phyloP scores from a whole-genome alignment of 805 yeast genomes.

The Myxozyma neotropica region DNA sequence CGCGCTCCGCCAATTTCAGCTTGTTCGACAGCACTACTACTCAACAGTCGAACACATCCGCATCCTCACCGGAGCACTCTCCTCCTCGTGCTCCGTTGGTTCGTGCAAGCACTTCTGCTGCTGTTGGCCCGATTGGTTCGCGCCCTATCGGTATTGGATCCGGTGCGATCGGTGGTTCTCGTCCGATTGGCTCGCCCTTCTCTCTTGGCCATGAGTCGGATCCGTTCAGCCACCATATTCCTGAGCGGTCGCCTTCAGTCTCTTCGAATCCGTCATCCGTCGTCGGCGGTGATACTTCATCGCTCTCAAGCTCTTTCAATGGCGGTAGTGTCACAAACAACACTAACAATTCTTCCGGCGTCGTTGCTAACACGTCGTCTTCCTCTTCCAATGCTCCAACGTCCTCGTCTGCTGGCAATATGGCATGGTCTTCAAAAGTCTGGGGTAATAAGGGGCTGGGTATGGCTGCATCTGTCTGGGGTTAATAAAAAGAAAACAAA shows the following conservation, averaged over 20 bases:
- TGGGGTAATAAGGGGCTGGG: constrained; percentile 33
- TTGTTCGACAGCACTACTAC: constrained; percentile 31
- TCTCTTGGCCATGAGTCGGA: constrained; percentile 28
- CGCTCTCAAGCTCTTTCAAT: constrained; percentile 14
- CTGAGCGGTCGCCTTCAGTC: constrained; percentile 30
- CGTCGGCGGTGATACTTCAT: constrained; percentile 11
- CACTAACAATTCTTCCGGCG: constrained; percentile 3
- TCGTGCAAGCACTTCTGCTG: constrained; percentile 26
- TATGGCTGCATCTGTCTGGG: constrained; percentile 36
- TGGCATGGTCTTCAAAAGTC: constrained; percentile 35
- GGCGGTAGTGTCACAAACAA: constrained; percentile 2
- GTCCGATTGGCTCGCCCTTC: constrained; percentile 28
- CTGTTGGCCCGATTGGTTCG: constrained; percentile 36
- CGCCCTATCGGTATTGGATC: constrained; percentile 25
- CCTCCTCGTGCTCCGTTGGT: constrained; percentile 33
- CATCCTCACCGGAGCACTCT: constrained; percentile 33
- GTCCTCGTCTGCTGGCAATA: constrained; percentile 18
- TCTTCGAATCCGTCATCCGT: constrained; percentile 26
- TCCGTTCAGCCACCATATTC: constrained; percentile 26
- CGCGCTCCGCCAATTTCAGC: constrained; percentile 35
- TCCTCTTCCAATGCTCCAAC: constrained; percentile 10
- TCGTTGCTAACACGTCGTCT: neutral
- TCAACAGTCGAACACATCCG: constrained; percentile 30
- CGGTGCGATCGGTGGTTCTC: constrained; percentile 24
- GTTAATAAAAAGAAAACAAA: constrained; percentile 22